These are phyloP conservation scores for Myochromella boudieri DNA, from an alignment of 768 basidiomycete species.

Conservation along the genomic window DNA sequence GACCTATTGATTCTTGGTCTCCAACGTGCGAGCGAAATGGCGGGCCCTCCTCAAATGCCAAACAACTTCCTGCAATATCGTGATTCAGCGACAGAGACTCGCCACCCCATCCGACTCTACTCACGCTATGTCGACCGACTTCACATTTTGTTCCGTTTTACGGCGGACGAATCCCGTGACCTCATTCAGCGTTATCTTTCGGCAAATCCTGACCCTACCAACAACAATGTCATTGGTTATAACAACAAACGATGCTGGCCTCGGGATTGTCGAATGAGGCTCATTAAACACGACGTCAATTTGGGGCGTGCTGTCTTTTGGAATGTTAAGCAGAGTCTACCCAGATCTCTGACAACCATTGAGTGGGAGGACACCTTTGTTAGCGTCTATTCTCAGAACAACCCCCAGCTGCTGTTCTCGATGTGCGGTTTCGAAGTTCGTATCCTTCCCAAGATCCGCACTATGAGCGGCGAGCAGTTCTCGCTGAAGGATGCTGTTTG, in stretches of 20 bases:
- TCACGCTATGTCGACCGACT: slow-evolving; percentile 95
- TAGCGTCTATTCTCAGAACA: slow-evolving; percentile 96
- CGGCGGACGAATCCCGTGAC: slow-evolving; percentile 94
- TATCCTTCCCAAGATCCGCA: slow-evolving; percentile 94
- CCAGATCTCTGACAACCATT: slow-evolving; percentile 94
- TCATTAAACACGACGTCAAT: slow-evolving; percentile 99
- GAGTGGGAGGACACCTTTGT: slow-evolving; percentile 99
- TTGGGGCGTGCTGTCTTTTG: slow-evolving; percentile 97
- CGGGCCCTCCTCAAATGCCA: slow-evolving; percentile 94
- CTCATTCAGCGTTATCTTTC: slow-evolving; percentile 97
- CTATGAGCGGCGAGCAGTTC: slow-evolving; percentile 95
- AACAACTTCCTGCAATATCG: slow-evolving; percentile 99
- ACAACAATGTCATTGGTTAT: slow-evolving; percentile 98
- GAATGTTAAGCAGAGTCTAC: slow-evolving; percentile 98
- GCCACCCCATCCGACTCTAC: slow-evolving; percentile 97
- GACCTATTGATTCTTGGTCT: slow-evolving; percentile 95
- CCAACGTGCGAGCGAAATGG: slow-evolving; percentile 99
- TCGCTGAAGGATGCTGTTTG: slow-evolving; percentile 95
- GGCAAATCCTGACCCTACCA: slow-evolving; percentile 97
- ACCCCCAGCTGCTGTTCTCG: slow-evolving; percentile 95
- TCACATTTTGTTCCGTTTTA: slow-evolving; percentile 97
- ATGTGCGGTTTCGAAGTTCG: slow-evolving; percentile 99
- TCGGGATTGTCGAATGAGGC: slow-evolving; percentile 96
- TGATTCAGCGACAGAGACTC: slow-evolving; percentile 91
- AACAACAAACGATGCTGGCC: slow-evolving; percentile 99